Evolutionary conservation across 2,329 filamentous ascomycete species (phyloP).

Genomic region (Aspergillus sp.): DNA sequence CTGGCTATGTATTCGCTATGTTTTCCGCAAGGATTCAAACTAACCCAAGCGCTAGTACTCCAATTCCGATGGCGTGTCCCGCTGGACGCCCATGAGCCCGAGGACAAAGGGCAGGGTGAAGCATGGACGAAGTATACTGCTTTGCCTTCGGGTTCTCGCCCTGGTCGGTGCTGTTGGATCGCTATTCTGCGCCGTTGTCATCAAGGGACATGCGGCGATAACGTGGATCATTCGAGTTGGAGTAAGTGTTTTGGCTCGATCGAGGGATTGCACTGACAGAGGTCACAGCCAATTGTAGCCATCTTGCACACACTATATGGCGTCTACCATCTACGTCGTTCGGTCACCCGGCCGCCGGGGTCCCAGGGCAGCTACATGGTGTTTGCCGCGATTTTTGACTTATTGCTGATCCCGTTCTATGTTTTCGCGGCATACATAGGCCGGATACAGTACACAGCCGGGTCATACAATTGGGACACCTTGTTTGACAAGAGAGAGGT

Average conservation of each 20-base stretch:
- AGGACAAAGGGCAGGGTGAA: constrained; percentile 64
- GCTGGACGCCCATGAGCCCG: constrained; percentile 57
- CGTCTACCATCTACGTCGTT: constrained; percentile 67
- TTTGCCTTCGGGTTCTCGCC: constrained; percentile 58
- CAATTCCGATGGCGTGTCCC: constrained; percentile 51
- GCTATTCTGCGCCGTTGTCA: constrained; percentile 66
- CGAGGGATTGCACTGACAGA: too few relatives aligned
- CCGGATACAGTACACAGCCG: constrained; percentile 40
- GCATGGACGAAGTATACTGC: constrained; percentile 57
- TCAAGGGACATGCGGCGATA: constrained; percentile 55
- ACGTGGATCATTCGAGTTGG: constrained; percentile 69
- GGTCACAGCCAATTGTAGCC: constrained; percentile 60
- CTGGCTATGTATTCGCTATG: background rate
- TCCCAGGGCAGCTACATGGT: constrained; percentile 84
- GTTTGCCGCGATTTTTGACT: constrained; percentile 67
- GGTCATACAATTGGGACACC: constrained; percentile 54
- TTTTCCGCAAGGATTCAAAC: background rate
- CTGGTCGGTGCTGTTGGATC: constrained; percentile 61
- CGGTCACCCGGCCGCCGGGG: constrained; percentile 60
- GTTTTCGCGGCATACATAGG: constrained; percentile 49
- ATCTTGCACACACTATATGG: constrained; percentile 65
- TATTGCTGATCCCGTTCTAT: constrained; percentile 55
- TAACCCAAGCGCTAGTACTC: constrained; percentile 23
- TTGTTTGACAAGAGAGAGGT: constrained; percentile 50
- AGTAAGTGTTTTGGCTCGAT: constrained; percentile 51